Conservation (phyloP, 768 basidiomycete genomes). For the Strobilomyces confusus region DNA sequence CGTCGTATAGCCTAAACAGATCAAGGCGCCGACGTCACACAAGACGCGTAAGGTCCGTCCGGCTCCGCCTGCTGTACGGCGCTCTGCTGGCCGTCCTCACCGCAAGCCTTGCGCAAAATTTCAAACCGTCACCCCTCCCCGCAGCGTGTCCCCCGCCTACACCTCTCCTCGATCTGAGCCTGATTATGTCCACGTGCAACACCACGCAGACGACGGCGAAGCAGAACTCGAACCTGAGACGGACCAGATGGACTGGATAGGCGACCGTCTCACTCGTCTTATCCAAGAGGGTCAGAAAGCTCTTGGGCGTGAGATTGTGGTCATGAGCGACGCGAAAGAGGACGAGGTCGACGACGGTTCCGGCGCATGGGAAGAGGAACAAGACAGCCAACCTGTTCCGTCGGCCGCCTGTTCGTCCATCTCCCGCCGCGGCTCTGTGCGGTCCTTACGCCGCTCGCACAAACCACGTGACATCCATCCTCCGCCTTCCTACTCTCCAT, state of each 20-base stretch:
- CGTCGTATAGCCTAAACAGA: slow-evolving; percentile 24
- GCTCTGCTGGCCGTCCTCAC: slow-evolving; percentile 32
- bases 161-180: slow-evolving; percentile 40
- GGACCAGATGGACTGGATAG: slow-evolving; percentile 78
- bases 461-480: slow-evolving; percentile 23
- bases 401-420: slow-evolving; percentile 12
- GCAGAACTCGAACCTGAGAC: slow-evolving; percentile 39
- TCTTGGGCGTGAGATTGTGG: slow-evolving; percentile 71
- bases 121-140: slow-evolving; percentile 25
- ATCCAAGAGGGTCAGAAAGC: slow-evolving; percentile 81
- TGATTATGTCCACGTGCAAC: slow-evolving; percentile 33
- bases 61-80: slow-evolving; percentile 29
- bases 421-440: slow-evolving; percentile 27
- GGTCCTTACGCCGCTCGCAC: slow-evolving; percentile 22
- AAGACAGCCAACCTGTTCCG: not conserved
- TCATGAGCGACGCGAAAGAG: slow-evolving; percentile 68
- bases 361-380: slow-evolving; percentile 73
- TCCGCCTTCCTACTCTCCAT: slow-evolving; percentile 28
- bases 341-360: slow-evolving; percentile 76
- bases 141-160: slow-evolving; percentile 23
- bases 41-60: slow-evolving; percentile 38
- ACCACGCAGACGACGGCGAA: slow-evolving; percentile 32
- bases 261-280: slow-evolving; percentile 59
- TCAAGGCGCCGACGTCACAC: slow-evolving; percentile 36
- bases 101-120: slow-evolving; percentile 32